A percentile compares a stretch with the other conserved stretches of the same genome.
These are phyloP conservation scores for Iris macrosiphon DNA, from an alignment of 106 monocot genomes.

Conservation along the genomic window DNA sequence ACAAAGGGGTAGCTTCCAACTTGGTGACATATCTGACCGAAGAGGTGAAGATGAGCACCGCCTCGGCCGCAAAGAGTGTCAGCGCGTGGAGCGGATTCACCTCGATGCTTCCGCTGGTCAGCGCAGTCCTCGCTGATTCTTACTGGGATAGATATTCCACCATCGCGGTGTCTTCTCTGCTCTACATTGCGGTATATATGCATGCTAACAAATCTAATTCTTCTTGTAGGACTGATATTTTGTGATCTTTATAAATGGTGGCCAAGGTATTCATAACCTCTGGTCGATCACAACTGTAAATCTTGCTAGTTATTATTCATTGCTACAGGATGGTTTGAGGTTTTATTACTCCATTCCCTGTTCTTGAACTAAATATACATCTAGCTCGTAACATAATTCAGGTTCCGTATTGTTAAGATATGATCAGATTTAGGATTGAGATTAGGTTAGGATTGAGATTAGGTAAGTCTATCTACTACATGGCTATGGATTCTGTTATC, in stretches of 20 bases:
- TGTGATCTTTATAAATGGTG: not conserved
- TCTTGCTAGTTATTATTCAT: too few relatives aligned
- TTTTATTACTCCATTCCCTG: too few relatives aligned
- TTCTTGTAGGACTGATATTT: not conserved
- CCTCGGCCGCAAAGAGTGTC: slow-evolving; percentile 77
- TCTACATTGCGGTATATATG: slow-evolving; percentile 75
- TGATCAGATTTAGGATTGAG: not conserved
- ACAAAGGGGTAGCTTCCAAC: slow-evolving; percentile 95
- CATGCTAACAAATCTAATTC: not conserved
- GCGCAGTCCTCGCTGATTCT: slow-evolving; percentile 73
- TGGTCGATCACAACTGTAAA: too few relatives aligned
- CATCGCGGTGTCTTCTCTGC: slow-evolving; percentile 58
- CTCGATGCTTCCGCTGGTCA: slow-evolving; percentile 80
- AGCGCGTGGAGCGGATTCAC: slow-evolving; percentile 80
- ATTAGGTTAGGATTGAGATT: too few relatives aligned
- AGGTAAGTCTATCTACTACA: too few relatives aligned
- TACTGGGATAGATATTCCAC: slow-evolving; percentile 89
- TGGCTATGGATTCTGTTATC: too few relatives aligned
- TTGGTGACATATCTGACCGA: slow-evolving; percentile 86
- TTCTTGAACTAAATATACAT: not conserved
- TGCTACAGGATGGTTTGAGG: too few relatives aligned
- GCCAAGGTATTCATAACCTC: too few relatives aligned
- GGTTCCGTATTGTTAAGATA: not conserved
- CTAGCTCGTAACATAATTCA: not conserved
- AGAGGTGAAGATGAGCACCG: slow-evolving; percentile 65